A percentile compares a stretch with the other conserved stretches of the same genome.
Conservation (phyloP, 768 basidiomycete genomes). For the Lentinula sp. region DNA sequence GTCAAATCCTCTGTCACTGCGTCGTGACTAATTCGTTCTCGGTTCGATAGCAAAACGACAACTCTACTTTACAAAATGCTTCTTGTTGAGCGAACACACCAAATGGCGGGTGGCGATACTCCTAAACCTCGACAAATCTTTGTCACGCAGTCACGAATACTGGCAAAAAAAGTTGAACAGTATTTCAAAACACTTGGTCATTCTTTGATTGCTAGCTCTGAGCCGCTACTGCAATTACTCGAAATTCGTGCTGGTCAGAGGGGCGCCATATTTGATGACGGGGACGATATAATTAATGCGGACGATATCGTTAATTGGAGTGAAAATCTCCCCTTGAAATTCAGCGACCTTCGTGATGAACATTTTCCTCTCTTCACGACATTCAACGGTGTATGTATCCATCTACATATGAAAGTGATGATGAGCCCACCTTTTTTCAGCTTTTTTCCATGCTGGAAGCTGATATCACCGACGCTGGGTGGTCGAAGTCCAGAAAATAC, state of each 20-base stretch:
- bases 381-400: conserved; percentile 46
- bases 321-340: conserved; percentile 42
- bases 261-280: conserved; percentile 8
- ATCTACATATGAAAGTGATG: neutral
- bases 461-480: conserved; percentile 23
- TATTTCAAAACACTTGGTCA: conserved; percentile 49
- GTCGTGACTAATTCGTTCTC: neutral
- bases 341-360: conserved; percentile 47
- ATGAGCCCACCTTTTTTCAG: conserved; percentile 18
- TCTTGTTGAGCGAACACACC: conserved; percentile 53
- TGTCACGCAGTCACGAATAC: conserved; percentile 60
- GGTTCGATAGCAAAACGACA: conserved; percentile 56
- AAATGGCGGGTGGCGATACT: conserved; percentile 24
- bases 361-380: conserved; percentile 72
- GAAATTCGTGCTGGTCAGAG: conserved; percentile 15
- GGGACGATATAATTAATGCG: conserved; percentile 24
- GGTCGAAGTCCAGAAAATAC: neutral
- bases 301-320: conserved; percentile 38
- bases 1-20: neutral
- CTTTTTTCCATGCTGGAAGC: conserved; percentile 43
- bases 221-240: conserved; percentile 32
- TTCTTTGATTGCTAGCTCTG: conserved; percentile 31
- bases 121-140: conserved; percentile 62
- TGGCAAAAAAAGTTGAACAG: conserved; percentile 67
- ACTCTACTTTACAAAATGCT: conserved; percentile 77